Evolutionary conservation across 257 asterid genomes (phyloP), one percentile per base, ranked within the genome.

Genomic region (Craterostigma plantagineum): DNA sequence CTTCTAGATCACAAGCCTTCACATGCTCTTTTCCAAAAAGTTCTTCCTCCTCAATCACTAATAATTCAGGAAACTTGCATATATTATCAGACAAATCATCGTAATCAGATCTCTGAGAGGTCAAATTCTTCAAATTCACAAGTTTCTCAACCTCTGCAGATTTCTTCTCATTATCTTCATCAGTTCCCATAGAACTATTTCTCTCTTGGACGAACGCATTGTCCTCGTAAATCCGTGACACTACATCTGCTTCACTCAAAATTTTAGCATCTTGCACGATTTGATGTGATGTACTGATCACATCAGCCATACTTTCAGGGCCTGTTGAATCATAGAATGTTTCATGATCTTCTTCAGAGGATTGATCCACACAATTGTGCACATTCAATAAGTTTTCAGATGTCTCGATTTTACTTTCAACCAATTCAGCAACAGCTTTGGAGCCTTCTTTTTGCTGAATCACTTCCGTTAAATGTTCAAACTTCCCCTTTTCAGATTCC

Each of bases 1-100:
- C 54, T 44, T 70, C 49, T 61, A 68, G 42, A 23, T 57, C 66
- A 57, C 44, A 74, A 35, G 62, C 66, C 16, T 35, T 35, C 39
- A 35, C 49, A 56, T 47, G 35, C 48, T 60, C 70, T 58, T 60
- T 52, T 52, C 52, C 34, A 11, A 6, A 23, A 23, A 2, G 2
- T 23, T 23, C 30, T 23, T 23, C 30, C 6, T 23, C 30, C 30
- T 23, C 30, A 23, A 23, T 23, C 30, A 23, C 30, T 23, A 6
- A 6, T 23, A 23, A 2, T 23, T 23, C 30, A 23, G 30, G 30
- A 23, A 23, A 23, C 30, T 23, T 23, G 30, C 30, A 6, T 6
- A 6, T 2, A 23, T 23, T 6, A 23, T 23, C 30, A 23, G 30
- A 23, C 6, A 23, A 23, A 23, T 23, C 30, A 23, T 23, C 30